These are phyloP conservation scores for Asterochloris sp. DNA, from an alignment of 139 green algal species.

Conservation along the genomic window DNA sequence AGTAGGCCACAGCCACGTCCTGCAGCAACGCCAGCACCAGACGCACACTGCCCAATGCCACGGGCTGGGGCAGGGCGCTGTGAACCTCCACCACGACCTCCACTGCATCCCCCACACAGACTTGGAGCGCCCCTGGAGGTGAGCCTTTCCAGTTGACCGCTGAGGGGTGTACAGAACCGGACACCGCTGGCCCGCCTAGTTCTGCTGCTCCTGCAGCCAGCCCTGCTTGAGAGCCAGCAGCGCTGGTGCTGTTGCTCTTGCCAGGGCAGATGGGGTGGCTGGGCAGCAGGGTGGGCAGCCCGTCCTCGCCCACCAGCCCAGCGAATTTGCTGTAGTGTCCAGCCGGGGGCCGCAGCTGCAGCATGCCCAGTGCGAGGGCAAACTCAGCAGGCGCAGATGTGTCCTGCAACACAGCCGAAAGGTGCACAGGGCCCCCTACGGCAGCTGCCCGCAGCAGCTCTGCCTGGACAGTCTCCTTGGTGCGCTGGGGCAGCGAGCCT, in stretches of 20 bases:
- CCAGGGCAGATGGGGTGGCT: neutral
- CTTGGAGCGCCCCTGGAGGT: neutral
- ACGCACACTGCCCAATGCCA: neutral
- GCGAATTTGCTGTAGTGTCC: constrained; percentile 41
- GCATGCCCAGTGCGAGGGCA: neutral
- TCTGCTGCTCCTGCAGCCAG: neutral
- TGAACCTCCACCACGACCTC: constrained; percentile 33
- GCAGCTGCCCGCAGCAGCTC: constrained; percentile 24
- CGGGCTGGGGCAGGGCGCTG: constrained; percentile 18
- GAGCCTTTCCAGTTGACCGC: neutral
- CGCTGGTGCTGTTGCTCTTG: too few species aligned
- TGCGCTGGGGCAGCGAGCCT: neutral
- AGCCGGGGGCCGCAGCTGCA: constrained; percentile 5
- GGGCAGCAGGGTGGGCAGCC: constrained; percentile 2
- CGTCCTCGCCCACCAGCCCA: constrained; percentile 3
- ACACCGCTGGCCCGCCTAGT: neutral
- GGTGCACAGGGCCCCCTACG: neutral
- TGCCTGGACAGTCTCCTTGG: neutral
- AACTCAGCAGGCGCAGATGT: too few species aligned
- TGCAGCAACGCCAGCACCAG: constrained; percentile 26
- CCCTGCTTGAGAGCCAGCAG: too few species aligned
- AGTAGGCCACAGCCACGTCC: constrained; percentile 16
- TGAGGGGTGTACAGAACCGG: too few species aligned
- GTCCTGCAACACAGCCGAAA: too few species aligned
- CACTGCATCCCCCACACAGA: constrained; percentile 41